Evolutionary conservation across 2,329 filamentous ascomycete species (phyloP), one percentile per base, ranked within the genome.

Genomic region (Blumeria hordei): DNA sequence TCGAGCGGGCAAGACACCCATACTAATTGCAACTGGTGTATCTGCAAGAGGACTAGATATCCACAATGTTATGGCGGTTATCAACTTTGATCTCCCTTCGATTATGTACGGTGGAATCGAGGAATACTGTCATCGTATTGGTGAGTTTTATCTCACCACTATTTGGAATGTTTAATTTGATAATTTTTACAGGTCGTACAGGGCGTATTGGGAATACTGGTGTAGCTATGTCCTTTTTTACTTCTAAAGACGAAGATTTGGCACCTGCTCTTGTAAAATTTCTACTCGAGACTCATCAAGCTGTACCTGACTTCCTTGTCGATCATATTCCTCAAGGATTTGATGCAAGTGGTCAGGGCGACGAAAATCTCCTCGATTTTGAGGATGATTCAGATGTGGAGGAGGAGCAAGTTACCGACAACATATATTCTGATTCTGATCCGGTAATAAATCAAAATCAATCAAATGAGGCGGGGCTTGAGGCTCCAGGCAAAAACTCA

Each of bases 111-210:
- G 87, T n/a, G 90, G 88, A 1, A 94, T 95, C 55, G 80, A 85
- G 52, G 92, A 96, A 66, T 98, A 96, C 62, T 80, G 84, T 32
- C 92, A 98, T 65, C 86, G 92, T 11, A 96, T 96, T 65, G 92
- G 84, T 86, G 77, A 69, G 74, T 64, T 28, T 28, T 28, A 28
- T 28, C 6, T 32, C 33, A 1, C 16, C 16, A 12, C 12, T 37
- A 21, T 39, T 37, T 51, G 45, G 28, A 5, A 44, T 16, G 32
- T 18, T n/a, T 37, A 3, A n/a, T 54, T 18, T 43, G 32, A 44
- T 62, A 57, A 60, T 54, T 60, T 18, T 41, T 1, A 54, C 57
- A 87, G 83, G 92, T 58, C 88, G 92, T 58, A 98, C 92, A 61
- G 92, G 85, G 55, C 86, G 92, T 54, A 95, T 95, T 64, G 92